Percentiles rank a stretch among this genome's conserved stretches.
Conservation (phyloP, 2,329 filamentous ascomycete species). For the Diaporthe sp. region DNA sequence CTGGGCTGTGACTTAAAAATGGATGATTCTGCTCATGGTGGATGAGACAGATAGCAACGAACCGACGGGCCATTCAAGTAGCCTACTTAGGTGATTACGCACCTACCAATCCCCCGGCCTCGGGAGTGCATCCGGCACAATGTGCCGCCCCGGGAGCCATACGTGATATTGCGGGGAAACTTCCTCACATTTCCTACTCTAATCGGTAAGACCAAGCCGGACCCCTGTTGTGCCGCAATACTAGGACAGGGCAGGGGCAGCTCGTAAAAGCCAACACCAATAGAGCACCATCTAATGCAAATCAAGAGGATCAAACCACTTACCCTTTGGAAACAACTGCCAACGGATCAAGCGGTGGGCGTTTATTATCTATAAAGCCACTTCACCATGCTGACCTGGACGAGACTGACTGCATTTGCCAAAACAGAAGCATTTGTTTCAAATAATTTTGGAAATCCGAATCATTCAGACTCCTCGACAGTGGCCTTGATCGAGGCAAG, state of each 20-base stretch:
- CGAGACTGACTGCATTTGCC: too few species aligned
- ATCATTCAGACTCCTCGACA: too few species aligned
- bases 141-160: slow-evolving; percentile 8
- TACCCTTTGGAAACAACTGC: too few species aligned
- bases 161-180: slow-evolving; percentile 15
- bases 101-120: slow-evolving; percentile 2
- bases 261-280: too few species aligned
- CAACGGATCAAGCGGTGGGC: too few species aligned
- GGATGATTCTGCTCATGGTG: neutral
- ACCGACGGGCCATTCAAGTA: neutral
- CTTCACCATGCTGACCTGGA: too few species aligned
- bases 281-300: too few species aligned
- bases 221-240: neutral
- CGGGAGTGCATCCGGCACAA: slow-evolving; percentile 11
- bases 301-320: too few species aligned
- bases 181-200: slow-evolving; percentile 16
- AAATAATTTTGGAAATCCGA: too few species aligned
- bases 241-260: neutral
- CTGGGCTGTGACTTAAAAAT: neutral
- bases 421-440: too few species aligned
- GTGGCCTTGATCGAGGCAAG: too few species aligned
- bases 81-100: slow-evolving; percentile 22
- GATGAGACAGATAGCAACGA: neutral
- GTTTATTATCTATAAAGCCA: too few species aligned
- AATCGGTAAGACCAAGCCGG: neutral